phyloP scores from a whole-genome alignment of 106 monocot species.

The Chionographis japonica region DNA sequence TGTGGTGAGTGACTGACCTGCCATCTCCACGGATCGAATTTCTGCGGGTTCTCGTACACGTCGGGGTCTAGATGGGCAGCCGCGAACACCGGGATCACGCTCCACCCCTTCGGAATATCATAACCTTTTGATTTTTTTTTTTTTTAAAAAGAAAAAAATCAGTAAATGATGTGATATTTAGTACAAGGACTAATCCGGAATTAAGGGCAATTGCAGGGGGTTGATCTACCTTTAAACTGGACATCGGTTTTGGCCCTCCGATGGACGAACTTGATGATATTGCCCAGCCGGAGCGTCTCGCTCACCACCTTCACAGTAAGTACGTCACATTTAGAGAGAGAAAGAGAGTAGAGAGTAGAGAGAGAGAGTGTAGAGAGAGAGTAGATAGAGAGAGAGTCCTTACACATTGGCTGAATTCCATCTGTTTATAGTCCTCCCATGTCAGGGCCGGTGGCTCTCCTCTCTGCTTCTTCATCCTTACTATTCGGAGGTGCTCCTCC shows the following conservation, averaged over 20 bases:
- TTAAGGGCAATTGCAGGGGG: too few species aligned
- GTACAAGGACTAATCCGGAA: neutral
- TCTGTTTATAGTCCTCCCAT: constrained; percentile 37
- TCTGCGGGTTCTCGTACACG: constrained; percentile 10
- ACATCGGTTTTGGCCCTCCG: constrained; percentile 18
- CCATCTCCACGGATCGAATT: constrained; percentile 34
- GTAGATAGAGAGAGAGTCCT: neutral
- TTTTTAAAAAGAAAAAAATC: neutral
- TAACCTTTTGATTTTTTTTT: constrained; percentile 2
- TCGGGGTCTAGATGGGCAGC: constrained; percentile 18
- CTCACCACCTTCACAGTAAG: constrained; percentile 18
- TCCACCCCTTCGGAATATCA: constrained; percentile 26
- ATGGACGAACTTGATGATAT: constrained; percentile 12
- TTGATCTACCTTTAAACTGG: constrained; percentile 23
- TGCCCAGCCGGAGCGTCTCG: constrained; percentile 35
- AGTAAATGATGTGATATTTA: neutral
- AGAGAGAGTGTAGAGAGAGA: neutral
- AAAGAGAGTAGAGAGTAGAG: neutral
- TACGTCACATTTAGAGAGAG: neutral
- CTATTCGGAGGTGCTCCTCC: constrained; percentile 17
- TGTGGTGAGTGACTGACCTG: constrained; percentile 7
- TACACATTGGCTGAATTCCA: constrained; percentile 24
- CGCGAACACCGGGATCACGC: constrained; percentile 11
- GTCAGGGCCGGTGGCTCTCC: constrained; percentile 13
- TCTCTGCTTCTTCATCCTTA: constrained; percentile 11